Evolutionary conservation across 169 alveolate genomes (phyloP).

Genomic region (Cryptosporidium sp.): DNA sequence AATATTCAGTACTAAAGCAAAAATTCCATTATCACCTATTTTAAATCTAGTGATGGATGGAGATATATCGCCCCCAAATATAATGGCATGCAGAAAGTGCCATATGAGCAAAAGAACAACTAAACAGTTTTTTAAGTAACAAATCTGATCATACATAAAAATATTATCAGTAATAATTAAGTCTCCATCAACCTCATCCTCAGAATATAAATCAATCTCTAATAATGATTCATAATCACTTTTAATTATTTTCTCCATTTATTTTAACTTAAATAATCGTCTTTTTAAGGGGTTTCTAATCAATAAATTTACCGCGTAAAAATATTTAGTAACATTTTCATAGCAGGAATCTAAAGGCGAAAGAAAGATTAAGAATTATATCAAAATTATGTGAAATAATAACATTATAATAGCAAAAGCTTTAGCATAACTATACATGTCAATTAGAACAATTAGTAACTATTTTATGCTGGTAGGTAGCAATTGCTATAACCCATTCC

Average conservation of each 20-base stretch:
- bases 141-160: conserved; percentile 18
- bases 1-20: neutral
- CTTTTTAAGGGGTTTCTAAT: neutral
- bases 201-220: neutral
- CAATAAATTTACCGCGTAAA: neutral
- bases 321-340: neutral
- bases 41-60: conserved; percentile 31
- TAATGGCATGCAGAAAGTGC: neutral
- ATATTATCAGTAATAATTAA: neutral
- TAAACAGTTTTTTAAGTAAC: conserved; percentile 8
- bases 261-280: neutral
- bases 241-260: neutral
- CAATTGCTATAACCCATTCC: neutral
- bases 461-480: neutral
- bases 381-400: neutral
- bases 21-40: neutral
- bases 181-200: neutral
- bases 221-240: neutral
- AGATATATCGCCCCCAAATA: conserved; percentile 16
- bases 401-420: neutral
- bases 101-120: conserved; percentile 1
- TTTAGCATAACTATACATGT: too few species aligned
- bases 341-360: too few species aligned
- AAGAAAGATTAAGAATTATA: too few species aligned
- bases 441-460: too few species aligned